These are phyloP conservation scores for Salix caprea DNA, from an alignment of 345 rosid genomes.

Conservation along the genomic window DNA sequence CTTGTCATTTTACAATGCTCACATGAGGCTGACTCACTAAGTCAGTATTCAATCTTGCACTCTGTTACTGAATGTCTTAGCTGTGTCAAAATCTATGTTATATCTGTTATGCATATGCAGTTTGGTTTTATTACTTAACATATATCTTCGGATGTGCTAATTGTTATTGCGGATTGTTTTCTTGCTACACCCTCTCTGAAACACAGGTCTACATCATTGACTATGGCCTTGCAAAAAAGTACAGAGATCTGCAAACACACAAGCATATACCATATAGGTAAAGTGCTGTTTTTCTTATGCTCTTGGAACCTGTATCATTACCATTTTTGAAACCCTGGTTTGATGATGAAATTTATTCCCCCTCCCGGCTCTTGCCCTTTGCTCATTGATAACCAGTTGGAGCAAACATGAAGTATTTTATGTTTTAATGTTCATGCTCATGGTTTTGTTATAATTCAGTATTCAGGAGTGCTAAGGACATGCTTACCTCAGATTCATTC, in stretches of 20 bases:
- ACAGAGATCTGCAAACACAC: constrained; percentile 34
- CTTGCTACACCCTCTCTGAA: not conserved
- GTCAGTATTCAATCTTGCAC: not conserved
- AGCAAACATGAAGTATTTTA: not conserved
- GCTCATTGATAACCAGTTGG: not conserved
- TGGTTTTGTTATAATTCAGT: not conserved
- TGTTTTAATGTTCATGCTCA: not conserved
- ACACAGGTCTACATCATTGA: constrained; percentile 31
- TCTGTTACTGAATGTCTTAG: not conserved
- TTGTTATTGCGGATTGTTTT: not conserved
- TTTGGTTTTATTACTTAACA: not conserved
- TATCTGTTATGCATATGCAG: not conserved
- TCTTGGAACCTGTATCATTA: not conserved
- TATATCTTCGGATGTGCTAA: not conserved
- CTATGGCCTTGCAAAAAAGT: constrained; percentile 35
- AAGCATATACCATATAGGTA: constrained; percentile 35
- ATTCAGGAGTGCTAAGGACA: not conserved
- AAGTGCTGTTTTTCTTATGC: not conserved
- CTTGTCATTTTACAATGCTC: not conserved
- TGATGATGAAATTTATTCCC: not conserved
- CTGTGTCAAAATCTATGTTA: not conserved
- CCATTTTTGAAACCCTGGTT: not conserved
- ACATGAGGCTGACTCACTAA: not conserved
- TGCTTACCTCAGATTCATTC: not conserved
- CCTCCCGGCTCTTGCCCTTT: not conserved